Evolutionary conservation across 1,139 yeast genomes (phyloP).

Genomic region (Lodderomyces margitis): DNA sequence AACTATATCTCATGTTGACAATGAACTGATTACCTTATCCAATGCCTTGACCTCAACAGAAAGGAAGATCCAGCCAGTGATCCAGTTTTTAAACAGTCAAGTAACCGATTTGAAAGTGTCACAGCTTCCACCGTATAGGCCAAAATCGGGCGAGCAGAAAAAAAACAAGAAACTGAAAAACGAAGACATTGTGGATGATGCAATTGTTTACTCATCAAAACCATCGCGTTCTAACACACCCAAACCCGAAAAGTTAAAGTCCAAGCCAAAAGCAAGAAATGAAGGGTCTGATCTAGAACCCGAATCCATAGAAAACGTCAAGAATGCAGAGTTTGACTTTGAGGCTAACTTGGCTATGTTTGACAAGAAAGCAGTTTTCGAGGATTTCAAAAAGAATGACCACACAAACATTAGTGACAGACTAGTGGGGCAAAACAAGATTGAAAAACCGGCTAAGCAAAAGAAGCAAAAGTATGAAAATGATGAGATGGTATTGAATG

Average conservation of each 20-base stretch:
- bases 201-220: slow-evolving; percentile 25
- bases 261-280: slow-evolving; percentile 12
- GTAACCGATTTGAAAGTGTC: slow-evolving; percentile 51
- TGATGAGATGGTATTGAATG: slow-evolving; percentile 71
- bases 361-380: slow-evolving; percentile 78
- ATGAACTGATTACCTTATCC: slow-evolving; percentile 36
- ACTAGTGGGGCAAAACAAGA: slow-evolving; percentile 72
- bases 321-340: slow-evolving; percentile 76
- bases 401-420: slow-evolving; percentile 58
- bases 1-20: slow-evolving; percentile 42
- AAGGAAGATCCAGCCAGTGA: slow-evolving; percentile 19
- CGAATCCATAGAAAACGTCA: slow-evolving; percentile 44
- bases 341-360: slow-evolving; percentile 79
- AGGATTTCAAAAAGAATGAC: slow-evolving; percentile 68
- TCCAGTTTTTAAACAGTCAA: slow-evolving; percentile 30
- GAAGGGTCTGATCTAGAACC: slow-evolving; percentile 14
- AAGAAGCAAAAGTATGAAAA: slow-evolving; percentile 55
- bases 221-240: slow-evolving; percentile 10
- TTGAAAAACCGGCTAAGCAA: slow-evolving; percentile 27
- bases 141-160: slow-evolving; percentile 17
- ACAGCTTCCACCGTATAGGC: slow-evolving; percentile 40
- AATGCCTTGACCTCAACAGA: slow-evolving; percentile 27
- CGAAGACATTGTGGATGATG: slow-evolving; percentile 23
- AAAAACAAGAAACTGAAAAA: slow-evolving; percentile 15
- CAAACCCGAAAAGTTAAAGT: slow-evolving; percentile 6